Evolutionary conservation across 768 basidiomycete genomes (phyloP).

Genomic region (Suillus lakei): DNA sequence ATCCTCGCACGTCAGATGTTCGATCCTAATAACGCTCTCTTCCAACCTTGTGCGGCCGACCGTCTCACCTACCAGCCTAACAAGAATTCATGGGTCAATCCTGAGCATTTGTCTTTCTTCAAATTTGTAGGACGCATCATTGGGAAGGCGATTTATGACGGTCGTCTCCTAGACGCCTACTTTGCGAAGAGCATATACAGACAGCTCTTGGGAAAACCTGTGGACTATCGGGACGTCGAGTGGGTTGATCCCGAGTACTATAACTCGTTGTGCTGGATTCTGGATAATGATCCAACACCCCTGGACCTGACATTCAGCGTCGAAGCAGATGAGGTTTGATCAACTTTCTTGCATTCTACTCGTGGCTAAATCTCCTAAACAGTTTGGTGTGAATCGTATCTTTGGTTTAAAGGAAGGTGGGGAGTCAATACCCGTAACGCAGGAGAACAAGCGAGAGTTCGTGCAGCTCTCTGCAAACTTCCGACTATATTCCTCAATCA

Average conservation of each 20-base stretch:
- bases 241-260: slow-evolving; percentile 99
- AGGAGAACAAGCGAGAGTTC: slow-evolving; percentile 97
- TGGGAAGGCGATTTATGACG: slow-evolving; percentile 97
- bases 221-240: slow-evolving; percentile 95
- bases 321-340: slow-evolving; percentile 85
- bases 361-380: slow-evolving; percentile 5
- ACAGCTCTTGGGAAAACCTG: slow-evolving; percentile 90
- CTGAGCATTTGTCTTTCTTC: slow-evolving; percentile 97
- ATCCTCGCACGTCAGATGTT: slow-evolving; percentile 99
- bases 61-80: slow-evolving; percentile 95
- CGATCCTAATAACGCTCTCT: slow-evolving; percentile 96
- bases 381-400: slow-evolving; percentile 92
- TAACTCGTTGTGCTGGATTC: slow-evolving; percentile 96
- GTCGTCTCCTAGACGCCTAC: slow-evolving; percentile 94
- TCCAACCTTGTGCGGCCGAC: slow-evolving; percentile 97
- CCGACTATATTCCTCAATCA: slow-evolving; percentile 90
- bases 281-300: slow-evolving; percentile 90
- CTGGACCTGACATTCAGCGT: slow-evolving; percentile 93
- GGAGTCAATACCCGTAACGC: slow-evolving; percentile 83
- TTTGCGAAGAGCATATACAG: slow-evolving; percentile 97
- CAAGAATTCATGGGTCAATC: slow-evolving; percentile 92
- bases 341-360: background rate
- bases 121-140: slow-evolving; percentile 98
- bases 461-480: slow-evolving; percentile 95
- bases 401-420: slow-evolving; percentile 88